Evolutionary conservation across 2,329 filamentous ascomycete genomes (phyloP), one percentile per base, ranked within the genome.

Genomic region (Penicillium sumatraense): DNA sequence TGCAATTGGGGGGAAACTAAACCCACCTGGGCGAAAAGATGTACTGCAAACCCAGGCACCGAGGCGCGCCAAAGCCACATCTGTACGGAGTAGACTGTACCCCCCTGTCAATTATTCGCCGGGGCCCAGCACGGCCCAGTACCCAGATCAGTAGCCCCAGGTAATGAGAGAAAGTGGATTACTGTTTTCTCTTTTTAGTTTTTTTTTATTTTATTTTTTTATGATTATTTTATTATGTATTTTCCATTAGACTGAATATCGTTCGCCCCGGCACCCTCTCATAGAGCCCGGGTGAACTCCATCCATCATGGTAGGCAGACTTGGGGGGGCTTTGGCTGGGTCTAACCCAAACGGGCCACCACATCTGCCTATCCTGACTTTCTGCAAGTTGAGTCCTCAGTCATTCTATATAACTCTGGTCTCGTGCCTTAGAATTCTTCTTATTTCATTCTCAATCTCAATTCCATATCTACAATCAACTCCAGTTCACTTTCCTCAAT

Each of bases 51-150:
- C 40, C 40, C 40, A 44, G 40, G 23, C 29, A 35, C 55, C 50
- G 36, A 50, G 58, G 49, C 38, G 44, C 51, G n/a, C n/a, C n/a
- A 51, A 44, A 58, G 57, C 56, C 58, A 61, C 58, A 29, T 18
- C 26, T 47, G 48, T 47, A 50, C 50, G n/a, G n/a, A n/a, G n/a
- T n/a, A n/a, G n/a, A n/a, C n/a, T n/a, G n/a, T n/a, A n/a, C n/a
- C n/a, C n/a, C n/a, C n/a, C n/a, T n/a, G n/a, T n/a, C n/a, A 36
- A 33, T 14, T 11, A 6, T 5, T 42, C 49, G 38, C 24, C 21
- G 36, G 44, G 47, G 24, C 50, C 59, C 47, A 53, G 53, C 51
- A 49, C 53, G 41, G 24, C 48, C n/a, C n/a, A n/a, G n/a, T n/a
- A n/a, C n/a, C n/a, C n/a, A n/a, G n/a, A n/a, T n/a, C n/a, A n/a